Percentiles rank a stretch among this genome's conserved stretches.
Evolutionary conservation across 2,329 filamentous ascomycete genomes (phyloP).

Genomic region (Gliomastix tumulicola): DNA sequence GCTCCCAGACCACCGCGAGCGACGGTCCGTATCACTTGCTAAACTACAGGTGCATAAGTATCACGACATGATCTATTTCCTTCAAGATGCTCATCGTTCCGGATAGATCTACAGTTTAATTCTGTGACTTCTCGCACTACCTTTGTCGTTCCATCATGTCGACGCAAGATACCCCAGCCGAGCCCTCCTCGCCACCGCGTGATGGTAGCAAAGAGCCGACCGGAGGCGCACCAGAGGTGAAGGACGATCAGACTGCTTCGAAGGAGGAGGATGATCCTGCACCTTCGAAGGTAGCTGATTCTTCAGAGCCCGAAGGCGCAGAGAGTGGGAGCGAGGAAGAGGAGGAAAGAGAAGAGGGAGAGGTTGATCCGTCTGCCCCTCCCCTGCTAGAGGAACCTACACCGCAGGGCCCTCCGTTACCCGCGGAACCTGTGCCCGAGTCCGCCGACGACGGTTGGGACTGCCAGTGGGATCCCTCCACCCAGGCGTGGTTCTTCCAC

Average conservation of each 20-base stretch:
- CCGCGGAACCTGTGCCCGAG: conserved; percentile 17
- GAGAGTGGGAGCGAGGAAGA: too few relatives aligned
- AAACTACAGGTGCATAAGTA: conserved; percentile 27
- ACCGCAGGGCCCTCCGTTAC: conserved; percentile 20
- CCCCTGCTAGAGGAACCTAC: conserved; percentile 26
- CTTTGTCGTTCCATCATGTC: too few relatives aligned
- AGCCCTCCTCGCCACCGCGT: too few relatives aligned
- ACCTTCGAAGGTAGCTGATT: not conserved
- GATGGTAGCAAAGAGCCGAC: too few relatives aligned
- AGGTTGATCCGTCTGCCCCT: conserved; percentile 12
- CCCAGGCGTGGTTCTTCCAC: conserved; percentile 73
- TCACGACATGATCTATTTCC: conserved; percentile 20
- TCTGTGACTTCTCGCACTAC: too few relatives aligned
- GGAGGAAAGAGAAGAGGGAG: not conserved
- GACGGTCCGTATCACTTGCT: too few relatives aligned
- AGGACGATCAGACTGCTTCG: not conserved
- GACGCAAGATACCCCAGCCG: too few relatives aligned
- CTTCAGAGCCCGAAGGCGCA: too few relatives aligned
- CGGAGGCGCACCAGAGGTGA: not conserved
- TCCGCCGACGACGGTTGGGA: conserved; percentile 75
- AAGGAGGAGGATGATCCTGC: not conserved
- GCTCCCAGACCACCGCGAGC: too few relatives aligned
- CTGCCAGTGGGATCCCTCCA: conserved; percentile 64
- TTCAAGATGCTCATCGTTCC: too few relatives aligned
- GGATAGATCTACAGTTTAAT: too few relatives aligned